Evolutionary conservation across 768 basidiomycete genomes (phyloP), one percentile per base, ranked within the genome.

Genomic region (Termitomyces sp.): DNA sequence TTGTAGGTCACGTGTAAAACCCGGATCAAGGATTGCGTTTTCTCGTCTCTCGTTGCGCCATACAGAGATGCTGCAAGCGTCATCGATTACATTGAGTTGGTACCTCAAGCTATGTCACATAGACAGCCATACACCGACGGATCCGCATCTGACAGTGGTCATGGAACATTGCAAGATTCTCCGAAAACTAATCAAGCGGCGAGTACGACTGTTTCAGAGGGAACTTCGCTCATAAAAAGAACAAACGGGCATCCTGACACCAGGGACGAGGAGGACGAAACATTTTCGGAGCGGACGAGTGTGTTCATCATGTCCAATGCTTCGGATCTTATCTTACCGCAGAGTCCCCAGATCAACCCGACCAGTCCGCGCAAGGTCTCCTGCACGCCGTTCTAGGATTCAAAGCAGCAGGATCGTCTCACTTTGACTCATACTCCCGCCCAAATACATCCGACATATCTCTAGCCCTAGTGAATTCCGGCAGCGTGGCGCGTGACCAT

Each of bases 401-500:
- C 37, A 32, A 20, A 22, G 14, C 34, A 36, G 26, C 24, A 27
- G 20, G 5, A 39, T 7, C 16, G 12, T 47, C 29, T 9, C 3
- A 8, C 27, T 20, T 6, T 12, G 31, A n/a, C 27, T 14, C 9
- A 22, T 24, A 18, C 7, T 2, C 26, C 13, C 27, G 16, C 29
- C 2, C 16, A 12, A 36, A 31, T 12, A 22, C 32, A 4, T 34
- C 39, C 22, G 46, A 42, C 14, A 43, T 65, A 2, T 52, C 57
- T 22, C 48, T 67, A 2, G 39, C 61, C 3, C 67, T 82, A 9
- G 72, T 79, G 65, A 83, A 81, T 60, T 68, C 72, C 27, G 79
- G 79, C 12, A 75, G 71, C 55, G 78, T 80, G 51, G 81, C 81
- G 29, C 69, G 81, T 24, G 80, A 82, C 64, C 80, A 83, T 58